Conservation (phyloP, 2,329 filamentous ascomycete genomes). For the Juglanconis juglandina region DNA sequence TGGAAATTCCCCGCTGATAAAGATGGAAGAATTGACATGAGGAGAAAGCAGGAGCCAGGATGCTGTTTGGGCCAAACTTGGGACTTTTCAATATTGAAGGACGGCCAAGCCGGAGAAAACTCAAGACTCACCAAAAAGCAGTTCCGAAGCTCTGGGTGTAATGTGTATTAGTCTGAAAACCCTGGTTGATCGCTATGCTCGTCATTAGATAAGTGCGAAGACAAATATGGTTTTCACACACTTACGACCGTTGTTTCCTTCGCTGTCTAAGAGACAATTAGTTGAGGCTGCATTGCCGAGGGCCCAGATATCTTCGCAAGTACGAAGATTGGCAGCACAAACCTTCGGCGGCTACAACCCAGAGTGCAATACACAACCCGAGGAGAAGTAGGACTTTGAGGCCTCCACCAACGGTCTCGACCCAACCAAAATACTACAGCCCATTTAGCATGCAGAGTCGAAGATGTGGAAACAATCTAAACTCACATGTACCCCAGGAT, state of each 20-base stretch:
- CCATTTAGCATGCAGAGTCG: not conserved
- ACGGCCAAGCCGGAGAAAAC: not conserved
- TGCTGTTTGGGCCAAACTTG: no score
- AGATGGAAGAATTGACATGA: no score
- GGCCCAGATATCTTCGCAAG: no score
- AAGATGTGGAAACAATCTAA: no score
- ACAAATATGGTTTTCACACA: not conserved
- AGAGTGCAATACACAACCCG: slow-evolving; percentile 17
- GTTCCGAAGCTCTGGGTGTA: slow-evolving; percentile 4
- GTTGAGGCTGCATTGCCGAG: not conserved
- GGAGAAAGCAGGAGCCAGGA: no score
- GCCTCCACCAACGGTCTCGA: slow-evolving; percentile 22
- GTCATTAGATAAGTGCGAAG: not conserved
- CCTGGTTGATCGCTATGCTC: not conserved
- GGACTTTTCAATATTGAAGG: no score
- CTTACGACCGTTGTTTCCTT: not conserved
- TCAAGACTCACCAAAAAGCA: slow-evolving; percentile 7
- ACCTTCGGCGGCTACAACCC: slow-evolving; percentile 15
- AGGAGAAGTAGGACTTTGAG: slow-evolving; percentile 21
- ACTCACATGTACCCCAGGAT: slow-evolving; percentile 11
- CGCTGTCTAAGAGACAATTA: not conserved
- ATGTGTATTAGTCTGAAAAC: not conserved
- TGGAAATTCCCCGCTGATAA: no score
- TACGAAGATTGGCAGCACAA: not conserved
- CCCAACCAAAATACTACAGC: slow-evolving; percentile 22